phyloP scores from a whole-genome alignment of 2,329 filamentous ascomycete genomes.

The Fusarium sublunatum region DNA sequence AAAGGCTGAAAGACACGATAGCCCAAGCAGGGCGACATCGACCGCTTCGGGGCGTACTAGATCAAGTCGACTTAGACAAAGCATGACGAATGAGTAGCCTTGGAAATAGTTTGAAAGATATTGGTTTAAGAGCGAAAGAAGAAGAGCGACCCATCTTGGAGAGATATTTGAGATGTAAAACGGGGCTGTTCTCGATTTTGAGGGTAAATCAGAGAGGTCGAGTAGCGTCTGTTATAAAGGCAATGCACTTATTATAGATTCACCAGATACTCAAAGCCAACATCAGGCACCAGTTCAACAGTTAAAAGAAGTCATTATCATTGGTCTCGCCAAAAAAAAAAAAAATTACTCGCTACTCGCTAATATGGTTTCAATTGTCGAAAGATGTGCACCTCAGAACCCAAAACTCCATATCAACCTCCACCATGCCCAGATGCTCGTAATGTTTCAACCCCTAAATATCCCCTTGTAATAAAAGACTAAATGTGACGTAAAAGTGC shows the following conservation, averaged over 20 bases:
- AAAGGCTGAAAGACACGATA: constrained; percentile 1
- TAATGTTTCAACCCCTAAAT: constrained; percentile 24
- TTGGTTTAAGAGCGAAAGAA: neutral
- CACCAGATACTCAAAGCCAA: neutral
- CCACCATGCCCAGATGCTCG: constrained; percentile 8
- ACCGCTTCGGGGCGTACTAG: constrained; percentile 6
- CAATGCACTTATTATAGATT: neutral
- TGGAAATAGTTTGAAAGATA: neutral
- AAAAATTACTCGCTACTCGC: constrained; percentile 13
- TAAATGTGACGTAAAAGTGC: neutral
- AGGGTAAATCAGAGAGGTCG: too few species aligned
- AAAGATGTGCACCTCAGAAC: constrained; percentile 15
- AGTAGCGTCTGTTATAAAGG: neutral
- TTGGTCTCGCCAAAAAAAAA: constrained; percentile 25
- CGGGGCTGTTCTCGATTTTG: neutral
- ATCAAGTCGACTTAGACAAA: constrained; percentile 31
- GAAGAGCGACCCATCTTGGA: neutral
- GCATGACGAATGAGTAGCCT: constrained; percentile 6
- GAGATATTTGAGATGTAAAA: neutral
- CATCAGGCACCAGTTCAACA: neutral
- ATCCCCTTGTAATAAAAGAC: constrained; percentile 10
- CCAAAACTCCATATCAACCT: constrained; percentile 38
- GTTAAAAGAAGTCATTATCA: constrained; percentile 10
- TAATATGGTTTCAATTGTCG: constrained; percentile 7
- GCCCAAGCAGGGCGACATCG: constrained; percentile 5